Evolutionary conservation across 1,284 basidiomycete genomes (phyloP).

Genomic region (Moesziomyces parantarcticus): DNA sequence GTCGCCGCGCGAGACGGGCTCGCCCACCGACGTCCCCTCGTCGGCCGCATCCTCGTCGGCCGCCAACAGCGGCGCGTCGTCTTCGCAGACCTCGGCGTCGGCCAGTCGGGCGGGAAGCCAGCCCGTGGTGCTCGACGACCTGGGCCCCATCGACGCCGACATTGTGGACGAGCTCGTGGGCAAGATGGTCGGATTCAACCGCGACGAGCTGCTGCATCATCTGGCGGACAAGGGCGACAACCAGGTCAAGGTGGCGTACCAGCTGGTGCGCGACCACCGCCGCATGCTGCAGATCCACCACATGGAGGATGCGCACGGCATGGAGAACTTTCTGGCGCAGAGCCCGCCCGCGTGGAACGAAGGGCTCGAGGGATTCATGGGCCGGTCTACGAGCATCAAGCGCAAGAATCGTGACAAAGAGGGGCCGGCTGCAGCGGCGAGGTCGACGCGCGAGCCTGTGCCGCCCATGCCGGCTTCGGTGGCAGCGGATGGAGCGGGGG

Average conservation of each 20-base stretch:
- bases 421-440: conserved; percentile 5
- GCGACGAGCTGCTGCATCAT: conserved; percentile 86
- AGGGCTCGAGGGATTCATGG: conserved; percentile 66
- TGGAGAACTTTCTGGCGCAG: conserved; percentile 71
- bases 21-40: conserved; percentile 30
- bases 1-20: conserved; percentile 31
- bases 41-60: conserved; percentile 19
- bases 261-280: conserved; percentile 89
- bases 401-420: conserved; percentile 31
- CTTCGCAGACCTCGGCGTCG: conserved; percentile 28
- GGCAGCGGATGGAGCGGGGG: conserved; percentile 13
- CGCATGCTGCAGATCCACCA: conserved; percentile 79
- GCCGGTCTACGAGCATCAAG: conserved; percentile 53
- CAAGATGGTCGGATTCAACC: conserved; percentile 80
- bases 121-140: conserved; percentile 64
- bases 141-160: conserved; percentile 89
- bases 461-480: conserved; percentile 21
- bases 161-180: conserved; percentile 84
- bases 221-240: conserved; percentile 87
- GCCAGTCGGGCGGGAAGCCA: conserved; percentile 32
- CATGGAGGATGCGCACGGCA: conserved; percentile 63
- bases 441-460: conserved; percentile 16
- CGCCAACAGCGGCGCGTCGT: conserved; percentile 22
- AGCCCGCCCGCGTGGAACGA: conserved; percentile 72
- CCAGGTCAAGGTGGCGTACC: conserved; percentile 95